phyloP scores from a whole-genome alignment of 2,329 filamentous ascomycete species.

The Clonostachys rhizophaga region DNA sequence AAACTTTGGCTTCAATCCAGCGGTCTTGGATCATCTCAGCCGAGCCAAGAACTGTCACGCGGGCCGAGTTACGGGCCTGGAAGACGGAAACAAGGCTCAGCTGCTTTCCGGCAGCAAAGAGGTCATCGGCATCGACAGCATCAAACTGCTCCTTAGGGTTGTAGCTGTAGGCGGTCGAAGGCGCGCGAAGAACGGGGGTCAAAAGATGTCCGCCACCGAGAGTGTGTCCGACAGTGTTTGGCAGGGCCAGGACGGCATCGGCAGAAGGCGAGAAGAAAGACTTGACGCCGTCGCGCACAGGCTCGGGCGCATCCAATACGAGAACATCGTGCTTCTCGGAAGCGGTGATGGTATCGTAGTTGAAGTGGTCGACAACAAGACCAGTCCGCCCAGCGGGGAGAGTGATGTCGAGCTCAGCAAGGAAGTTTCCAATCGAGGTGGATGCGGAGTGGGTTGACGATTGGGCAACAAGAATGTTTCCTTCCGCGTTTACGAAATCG shows the following conservation, averaged over 20 bases:
- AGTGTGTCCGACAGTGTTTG: constrained; percentile 73
- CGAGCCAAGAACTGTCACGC: constrained; percentile 80
- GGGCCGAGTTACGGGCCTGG: constrained; percentile 90
- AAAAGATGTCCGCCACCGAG: constrained; percentile 76
- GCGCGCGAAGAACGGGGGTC: constrained; percentile 76
- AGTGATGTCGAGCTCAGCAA: constrained; percentile 83
- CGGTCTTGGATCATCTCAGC: constrained; percentile 82
- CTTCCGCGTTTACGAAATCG: constrained; percentile 85
- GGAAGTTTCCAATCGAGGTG: constrained; percentile 69
- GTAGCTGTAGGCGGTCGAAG: constrained; percentile 85
- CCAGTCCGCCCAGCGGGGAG: constrained; percentile 83
- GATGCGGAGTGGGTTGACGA: constrained; percentile 68
- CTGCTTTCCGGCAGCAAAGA: constrained; percentile 81
- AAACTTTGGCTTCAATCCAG: constrained; percentile 82
- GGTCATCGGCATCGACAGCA: constrained; percentile 62
- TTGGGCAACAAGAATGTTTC: constrained; percentile 85
- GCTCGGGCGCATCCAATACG: constrained; percentile 64
- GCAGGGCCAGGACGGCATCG: constrained; percentile 68
- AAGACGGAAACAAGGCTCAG: constrained; percentile 78
- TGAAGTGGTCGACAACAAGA: constrained; percentile 92
- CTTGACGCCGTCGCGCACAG: constrained; percentile 64
- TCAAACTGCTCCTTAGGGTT: constrained; percentile 82
- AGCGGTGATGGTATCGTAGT: constrained; percentile 75
- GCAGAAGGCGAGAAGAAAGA: constrained; percentile 63
- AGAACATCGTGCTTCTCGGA: constrained; percentile 85